Evolutionary conservation across 2,329 filamentous ascomycete genomes (phyloP).

Genomic region (Diaporthe ampelina): DNA sequence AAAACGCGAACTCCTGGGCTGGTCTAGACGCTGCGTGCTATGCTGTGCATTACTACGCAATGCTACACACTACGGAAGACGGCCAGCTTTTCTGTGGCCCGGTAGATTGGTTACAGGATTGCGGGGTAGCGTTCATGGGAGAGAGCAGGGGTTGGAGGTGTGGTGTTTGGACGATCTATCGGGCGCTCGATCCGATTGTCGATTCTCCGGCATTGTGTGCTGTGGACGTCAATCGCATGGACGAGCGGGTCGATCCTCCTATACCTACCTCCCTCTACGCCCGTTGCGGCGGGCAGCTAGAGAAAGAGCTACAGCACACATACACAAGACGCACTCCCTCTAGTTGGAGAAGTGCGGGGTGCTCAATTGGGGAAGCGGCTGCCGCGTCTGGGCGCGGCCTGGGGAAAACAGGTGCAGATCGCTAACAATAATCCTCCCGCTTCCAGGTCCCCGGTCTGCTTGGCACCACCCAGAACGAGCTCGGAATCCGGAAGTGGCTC

Average conservation of each 20-base stretch:
- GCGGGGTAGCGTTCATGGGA: slow-evolving; percentile 32
- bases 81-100: slow-evolving; percentile 27
- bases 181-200: neutral
- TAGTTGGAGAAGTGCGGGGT: slow-evolving; percentile 28
- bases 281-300: neutral
- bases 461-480: slow-evolving; percentile 98
- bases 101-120: slow-evolving; percentile 30
- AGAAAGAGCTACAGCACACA: neutral
- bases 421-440: slow-evolving; percentile 28
- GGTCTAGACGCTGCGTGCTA: neutral
- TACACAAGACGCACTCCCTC: neutral
- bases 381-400: slow-evolving; percentile 20
- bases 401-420: slow-evolving; percentile 11
- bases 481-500: slow-evolving; percentile 96
- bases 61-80: neutral
- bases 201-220: neutral
- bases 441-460: slow-evolving; percentile 81
- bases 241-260: slow-evolving; percentile 12
- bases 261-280: neutral
- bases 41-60: neutral
- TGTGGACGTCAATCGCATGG: slow-evolving; percentile 1
- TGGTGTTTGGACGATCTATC: slow-evolving; percentile 6
- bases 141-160: slow-evolving; percentile 14
- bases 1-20: neutral
- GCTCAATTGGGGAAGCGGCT: slow-evolving; percentile 12